Evolutionary conservation across 192 early-diverging fungal genomes (phyloP).

Genomic region (Jimgerdemannia lactiflua): DNA sequence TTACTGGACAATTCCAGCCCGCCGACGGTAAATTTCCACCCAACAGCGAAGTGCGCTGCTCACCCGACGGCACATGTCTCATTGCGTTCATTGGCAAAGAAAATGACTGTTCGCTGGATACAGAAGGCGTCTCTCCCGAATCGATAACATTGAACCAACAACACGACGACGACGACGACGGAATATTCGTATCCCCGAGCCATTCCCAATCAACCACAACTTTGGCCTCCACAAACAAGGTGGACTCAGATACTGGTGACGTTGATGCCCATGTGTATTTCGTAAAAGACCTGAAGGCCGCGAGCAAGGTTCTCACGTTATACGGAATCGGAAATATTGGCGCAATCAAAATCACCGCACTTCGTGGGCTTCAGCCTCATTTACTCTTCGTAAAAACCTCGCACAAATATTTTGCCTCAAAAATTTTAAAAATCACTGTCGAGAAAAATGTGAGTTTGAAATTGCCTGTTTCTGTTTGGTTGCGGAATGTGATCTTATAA

Average conservation of each 20-base stretch:
- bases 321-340: neutral
- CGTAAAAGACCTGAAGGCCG: neutral
- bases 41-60: neutral
- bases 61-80: constrained; percentile 14
- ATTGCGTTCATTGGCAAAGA: constrained; percentile 11
- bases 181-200: no score
- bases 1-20: constrained; percentile 11
- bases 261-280: neutral
- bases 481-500: neutral
- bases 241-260: neutral
- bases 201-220: no score
- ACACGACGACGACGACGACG: no score
- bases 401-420: neutral
- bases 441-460: neutral
- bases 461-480: neutral
- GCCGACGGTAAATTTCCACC: constrained; percentile 9
- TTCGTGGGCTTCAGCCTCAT: neutral
- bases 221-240: no score
- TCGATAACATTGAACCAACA: no score
- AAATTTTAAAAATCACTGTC: neutral
- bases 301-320: neutral
- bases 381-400: neutral
- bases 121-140: neutral
- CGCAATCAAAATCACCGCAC: neutral
- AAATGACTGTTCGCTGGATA: no score